Base-by-base conservation (phyloP, 768 basidiomycete species). In the Mycena polygramma region DNA sequence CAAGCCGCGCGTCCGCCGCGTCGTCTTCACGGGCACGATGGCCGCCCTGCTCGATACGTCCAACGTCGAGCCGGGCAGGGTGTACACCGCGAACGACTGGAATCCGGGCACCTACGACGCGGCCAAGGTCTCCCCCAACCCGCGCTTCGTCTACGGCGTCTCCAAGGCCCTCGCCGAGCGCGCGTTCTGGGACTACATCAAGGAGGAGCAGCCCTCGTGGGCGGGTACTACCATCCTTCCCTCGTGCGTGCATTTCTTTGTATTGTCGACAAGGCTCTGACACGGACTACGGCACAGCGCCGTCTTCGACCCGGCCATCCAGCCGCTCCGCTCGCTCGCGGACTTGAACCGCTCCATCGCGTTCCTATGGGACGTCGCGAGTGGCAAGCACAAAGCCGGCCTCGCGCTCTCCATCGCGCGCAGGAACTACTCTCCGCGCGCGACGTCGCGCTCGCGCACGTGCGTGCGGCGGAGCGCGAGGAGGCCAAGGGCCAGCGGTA, bases 91-190 rank as follows among this genome's bases (percentile, higher is more conserved):
- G 71, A 67, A 69, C n/a, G 81, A 88, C 77, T 90, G 88, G 89
- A 88, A 89, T 73, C 65, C 36, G 7, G 11, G 19, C 30, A 66
- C 65, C 0, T 59, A 66, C 26, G 65, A 59, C 5, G 48, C 52
- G 49, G 65, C 65, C 24, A 59, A 59, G 39, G 51, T 13, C 14
- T 59, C 65, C 4, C 20, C 48, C 26, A 24, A 66, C 14, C 39
- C 65, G 17, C 57, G 49, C 26, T 19, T 59, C 20, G 57, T 59
- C 4, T 89, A 90, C 73, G 69, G 79, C 55, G 83, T 84, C 13
- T 82, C 82, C 36, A 90, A 90, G 79, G 81, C 81, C 4, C 79
- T 87, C 15, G 86, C 88, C 2, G 89, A 89, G 77, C 79, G 65
- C 39, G 65, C 57, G 17, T 59, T 66, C 57, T 66, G 57, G 57